Conservation (phyloP, 2,329 filamentous ascomycete genomes). For the Cryoendolithus antarcticus region DNA sequence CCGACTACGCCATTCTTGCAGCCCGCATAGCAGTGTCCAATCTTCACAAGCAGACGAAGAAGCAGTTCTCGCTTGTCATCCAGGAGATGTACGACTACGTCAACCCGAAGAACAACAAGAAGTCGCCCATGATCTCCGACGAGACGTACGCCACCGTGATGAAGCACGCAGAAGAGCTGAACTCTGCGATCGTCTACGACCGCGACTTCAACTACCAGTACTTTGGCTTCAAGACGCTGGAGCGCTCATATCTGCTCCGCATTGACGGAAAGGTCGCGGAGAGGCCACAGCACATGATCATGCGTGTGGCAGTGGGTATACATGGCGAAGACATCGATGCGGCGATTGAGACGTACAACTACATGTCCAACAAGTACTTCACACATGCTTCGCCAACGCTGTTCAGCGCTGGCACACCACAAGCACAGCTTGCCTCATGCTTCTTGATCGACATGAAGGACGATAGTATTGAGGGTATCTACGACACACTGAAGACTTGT, state of each 20-base stretch:
- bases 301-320: conserved; percentile 96
- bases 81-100: conserved; percentile 89
- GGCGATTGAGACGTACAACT: conserved; percentile 93
- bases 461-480: conserved; percentile 98
- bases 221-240: conserved; percentile 98
- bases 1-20: conserved; percentile 96
- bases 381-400: conserved; percentile 96
- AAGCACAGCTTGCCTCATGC: conserved; percentile 90
- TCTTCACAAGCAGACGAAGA: conserved; percentile 99
- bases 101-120: conserved; percentile 77
- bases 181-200: conserved; percentile 98
- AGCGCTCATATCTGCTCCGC: conserved; percentile 93
- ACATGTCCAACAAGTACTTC: conserved; percentile 98
- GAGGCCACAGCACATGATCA: conserved; percentile 97
- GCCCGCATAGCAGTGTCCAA: conserved; percentile 98
- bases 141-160: conserved; percentile 85
- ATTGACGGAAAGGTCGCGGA: conserved; percentile 94
- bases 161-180: conserved; percentile 91
- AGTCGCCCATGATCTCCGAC: conserved; percentile 89
- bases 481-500: conserved; percentile 97
- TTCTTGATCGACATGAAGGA: conserved; percentile 99
- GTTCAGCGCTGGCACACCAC: conserved; percentile 93
- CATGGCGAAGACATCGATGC: conserved; percentile 91
- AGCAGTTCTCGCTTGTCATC: conserved; percentile 95
- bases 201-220: conserved; percentile 99